Base-by-base conservation (phyloP, 2,329 filamentous ascomycete species). In the Hypoxylon sp. region DNA sequence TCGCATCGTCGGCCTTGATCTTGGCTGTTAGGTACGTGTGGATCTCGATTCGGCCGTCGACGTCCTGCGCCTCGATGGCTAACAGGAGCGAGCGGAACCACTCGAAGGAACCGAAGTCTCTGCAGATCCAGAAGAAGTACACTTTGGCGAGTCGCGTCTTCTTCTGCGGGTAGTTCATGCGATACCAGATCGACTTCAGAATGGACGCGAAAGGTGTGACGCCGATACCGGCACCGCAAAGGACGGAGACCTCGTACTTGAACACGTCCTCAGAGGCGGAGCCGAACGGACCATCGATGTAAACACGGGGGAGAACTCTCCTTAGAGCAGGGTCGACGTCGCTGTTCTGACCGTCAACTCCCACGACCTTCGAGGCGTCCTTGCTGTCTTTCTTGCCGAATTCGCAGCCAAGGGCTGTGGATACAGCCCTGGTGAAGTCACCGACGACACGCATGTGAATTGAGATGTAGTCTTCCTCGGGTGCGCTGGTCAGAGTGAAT, bases 91-190 rank as follows among this genome's bases (percentile, higher is more conserved):
- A 94, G 51, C 91, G 86, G 84, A 95, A 95, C 92, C 92, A 96
- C 81, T 95, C 92, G 72, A 95, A 94, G 0, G 90, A 93, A 32
- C 90, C 91, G 73, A 94, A 94, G 78, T 95, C 92, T 77, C 92
- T 86, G 82, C 92, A 94, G 66, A 95, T 89, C 92, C 92, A 95
- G 85, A 95, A 93, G 82, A 95, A 95, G 82, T 95, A 96, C 22
- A 96, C 91, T 78, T 95, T 96, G 73, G 89, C 85, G 44, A 96
- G 84, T 3, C 91, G 85, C 2, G 91, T 94, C 80, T 90, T 91
- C 78, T 89, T 87, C 76, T 92, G 89, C 2, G 91, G 90, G 79
- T 92, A 94, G 83, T 93, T 94, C 89, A 94, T 93, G 51, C 92
- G 88, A 82, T 95, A 96, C 92, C 92, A 96, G 79, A 96, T 94